Conservation (phyloP, 768 basidiomycete species). For the Naganishia antarctica region DNA sequence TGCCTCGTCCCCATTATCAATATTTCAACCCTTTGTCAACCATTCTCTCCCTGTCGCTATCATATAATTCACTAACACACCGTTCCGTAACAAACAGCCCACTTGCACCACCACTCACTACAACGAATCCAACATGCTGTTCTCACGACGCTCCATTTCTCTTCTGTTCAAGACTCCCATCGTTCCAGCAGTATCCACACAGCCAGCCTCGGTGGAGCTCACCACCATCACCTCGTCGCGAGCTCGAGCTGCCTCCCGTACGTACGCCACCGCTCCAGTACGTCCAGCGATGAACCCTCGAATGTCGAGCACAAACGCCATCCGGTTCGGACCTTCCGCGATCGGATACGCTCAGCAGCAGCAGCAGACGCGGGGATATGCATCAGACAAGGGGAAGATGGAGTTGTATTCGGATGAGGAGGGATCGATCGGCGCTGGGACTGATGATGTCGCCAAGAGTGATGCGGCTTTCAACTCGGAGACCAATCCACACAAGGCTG, state of each 20-base stretch:
- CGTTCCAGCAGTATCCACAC: constrained; percentile 1
- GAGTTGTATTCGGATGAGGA: constrained; percentile 48
- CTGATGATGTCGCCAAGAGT: constrained; percentile 46
- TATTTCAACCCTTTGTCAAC: not conserved
- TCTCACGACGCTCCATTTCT: constrained; percentile 8
- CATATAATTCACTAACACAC: too few relatives aligned
- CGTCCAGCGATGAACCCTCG: constrained; percentile 6
- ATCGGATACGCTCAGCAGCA: not conserved
- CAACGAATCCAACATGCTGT: constrained; percentile 4
- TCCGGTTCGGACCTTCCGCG: constrained; percentile 13
- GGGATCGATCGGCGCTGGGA: constrained; percentile 44
- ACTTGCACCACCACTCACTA: not conserved
- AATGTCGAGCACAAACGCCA: not conserved
- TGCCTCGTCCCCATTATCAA: too few relatives aligned
- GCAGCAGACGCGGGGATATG: constrained; percentile 31
- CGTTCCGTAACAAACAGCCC: not conserved
- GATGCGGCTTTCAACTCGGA: constrained; percentile 45
- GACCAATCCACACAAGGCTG: constrained; percentile 35
- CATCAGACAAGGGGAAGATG: constrained; percentile 44
- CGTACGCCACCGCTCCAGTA: constrained; percentile 1
- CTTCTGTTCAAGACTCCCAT: constrained; percentile 19
- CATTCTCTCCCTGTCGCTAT: not conserved
- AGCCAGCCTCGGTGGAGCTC: constrained; percentile 9
- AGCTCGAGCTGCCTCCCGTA: constrained; percentile 8
- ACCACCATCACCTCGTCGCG: constrained; percentile 17